Evolutionary conservation across 177 flowering plant genomes (phyloP).

Genomic region (Telopea speciosissima): DNA sequence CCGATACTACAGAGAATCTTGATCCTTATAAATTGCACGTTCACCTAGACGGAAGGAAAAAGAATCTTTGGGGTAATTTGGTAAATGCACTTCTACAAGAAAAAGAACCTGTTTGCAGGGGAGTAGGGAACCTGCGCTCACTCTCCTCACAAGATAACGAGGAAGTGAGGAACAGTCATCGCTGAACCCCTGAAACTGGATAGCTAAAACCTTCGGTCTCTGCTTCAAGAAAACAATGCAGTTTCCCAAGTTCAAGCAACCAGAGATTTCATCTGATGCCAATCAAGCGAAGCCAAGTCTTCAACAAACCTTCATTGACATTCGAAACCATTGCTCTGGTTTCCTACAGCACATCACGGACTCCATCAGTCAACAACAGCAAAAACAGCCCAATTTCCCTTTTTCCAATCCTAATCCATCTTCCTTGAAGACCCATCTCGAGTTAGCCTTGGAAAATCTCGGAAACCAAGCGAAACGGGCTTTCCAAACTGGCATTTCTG

Average conservation of each 20-base stretch:
- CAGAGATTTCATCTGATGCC: not conserved
- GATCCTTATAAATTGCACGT: too few relatives aligned
- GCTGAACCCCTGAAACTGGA: too few relatives aligned
- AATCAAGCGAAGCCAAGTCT: constrained; percentile 17
- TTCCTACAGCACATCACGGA: constrained; percentile 23
- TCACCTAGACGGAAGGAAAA: too few relatives aligned
- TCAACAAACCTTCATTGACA: constrained; percentile 29
- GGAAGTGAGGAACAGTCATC: too few relatives aligned
- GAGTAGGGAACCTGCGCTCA: too few relatives aligned
- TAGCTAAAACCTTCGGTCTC: not conserved
- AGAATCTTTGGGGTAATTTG: too few relatives aligned
- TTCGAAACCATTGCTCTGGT: constrained; percentile 33
- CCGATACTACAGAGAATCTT: too few relatives aligned
- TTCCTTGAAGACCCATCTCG: constrained; percentile 11
- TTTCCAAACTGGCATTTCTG: constrained; percentile 7
- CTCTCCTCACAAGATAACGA: too few relatives aligned
- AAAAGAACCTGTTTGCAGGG: too few relatives aligned
- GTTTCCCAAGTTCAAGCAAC: not conserved
- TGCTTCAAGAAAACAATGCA: not conserved
- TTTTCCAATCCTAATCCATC: constrained; percentile 14
- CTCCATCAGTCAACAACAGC: constrained; percentile 10
- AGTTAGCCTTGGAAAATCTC: constrained; percentile 3
- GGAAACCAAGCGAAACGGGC: constrained; percentile 26
- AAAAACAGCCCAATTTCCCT: constrained; percentile 12
- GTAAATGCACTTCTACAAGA: too few relatives aligned